Evolutionary conservation across 2,329 filamentous ascomycete genomes (phyloP).

Genomic region (Dichotomopilus funicola): DNA sequence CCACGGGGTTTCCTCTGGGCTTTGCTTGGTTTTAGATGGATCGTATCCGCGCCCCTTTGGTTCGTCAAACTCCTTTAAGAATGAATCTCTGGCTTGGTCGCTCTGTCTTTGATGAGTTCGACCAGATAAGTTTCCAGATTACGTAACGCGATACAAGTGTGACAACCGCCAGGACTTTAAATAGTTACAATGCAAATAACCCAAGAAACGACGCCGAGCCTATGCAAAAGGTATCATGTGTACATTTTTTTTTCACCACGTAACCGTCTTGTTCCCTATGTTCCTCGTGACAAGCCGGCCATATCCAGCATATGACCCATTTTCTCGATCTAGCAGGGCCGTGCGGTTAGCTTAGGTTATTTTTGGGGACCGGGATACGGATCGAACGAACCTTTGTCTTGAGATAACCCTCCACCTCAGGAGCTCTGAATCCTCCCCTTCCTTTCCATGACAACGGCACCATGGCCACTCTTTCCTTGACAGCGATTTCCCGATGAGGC

Average conservation of each 20-base stretch:
- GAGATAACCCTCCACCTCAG: constrained; percentile 89
- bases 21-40: no score
- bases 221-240: constrained; percentile 7
- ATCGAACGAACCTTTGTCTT: constrained; percentile 69
- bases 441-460: constrained; percentile 90
- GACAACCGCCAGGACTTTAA: no score
- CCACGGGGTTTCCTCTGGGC: no score
- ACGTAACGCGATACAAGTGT: no score
- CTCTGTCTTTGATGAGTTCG: no score
- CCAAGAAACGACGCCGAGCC: background rate
- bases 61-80: no score
- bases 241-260: no score
- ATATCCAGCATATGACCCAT: constrained; percentile 76
- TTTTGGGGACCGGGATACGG: background rate
- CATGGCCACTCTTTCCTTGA: constrained; percentile 90
- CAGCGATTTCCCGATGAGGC: constrained; percentile 77
- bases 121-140: no score
- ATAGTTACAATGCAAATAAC: no score
- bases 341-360: constrained; percentile 12
- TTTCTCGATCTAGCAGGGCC: constrained; percentile 62
- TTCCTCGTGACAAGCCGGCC: constrained; percentile 29
- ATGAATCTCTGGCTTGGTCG: no score
- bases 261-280: no score
- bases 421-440: constrained; percentile 72
- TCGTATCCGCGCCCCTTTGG: no score